phyloP scores from a whole-genome alignment of 2,329 filamentous ascomycete genomes.

The Dothideomycetes sp. region DNA sequence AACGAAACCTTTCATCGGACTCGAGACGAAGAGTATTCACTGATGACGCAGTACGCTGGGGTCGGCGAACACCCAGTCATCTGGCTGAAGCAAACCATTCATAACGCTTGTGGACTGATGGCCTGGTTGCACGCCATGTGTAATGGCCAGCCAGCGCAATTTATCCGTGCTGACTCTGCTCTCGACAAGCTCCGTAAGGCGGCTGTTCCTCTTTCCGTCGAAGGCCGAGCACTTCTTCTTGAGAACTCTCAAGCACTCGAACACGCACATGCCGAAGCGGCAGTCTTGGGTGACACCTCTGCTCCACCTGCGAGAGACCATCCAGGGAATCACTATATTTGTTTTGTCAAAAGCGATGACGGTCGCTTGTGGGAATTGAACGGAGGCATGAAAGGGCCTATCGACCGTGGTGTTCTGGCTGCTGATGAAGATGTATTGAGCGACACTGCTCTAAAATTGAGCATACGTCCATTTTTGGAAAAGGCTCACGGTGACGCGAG shows the following conservation, averaged over 20 bases:
- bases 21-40: not conserved
- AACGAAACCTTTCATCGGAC: slow-evolving; percentile 21
- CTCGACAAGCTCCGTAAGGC: slow-evolving; percentile 34
- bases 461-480: slow-evolving; percentile 9
- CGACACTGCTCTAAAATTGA: slow-evolving; percentile 28
- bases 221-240: slow-evolving; percentile 39
- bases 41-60: slow-evolving; percentile 12
- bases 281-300: not conserved
- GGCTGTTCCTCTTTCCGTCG: slow-evolving; percentile 32
- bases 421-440: slow-evolving; percentile 35
- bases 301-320: slow-evolving; percentile 12
- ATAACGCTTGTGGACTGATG: slow-evolving; percentile 48
- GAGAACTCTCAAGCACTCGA: slow-evolving; percentile 37
- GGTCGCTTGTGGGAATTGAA: slow-evolving; percentile 38
- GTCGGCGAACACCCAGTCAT: slow-evolving; percentile 40
- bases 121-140: slow-evolving; percentile 43
- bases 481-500: not conserved
- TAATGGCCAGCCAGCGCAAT: slow-evolving; percentile 35
- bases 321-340: slow-evolving; percentile 33
- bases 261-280: slow-evolving; percentile 28
- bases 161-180: slow-evolving; percentile 31
- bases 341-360: slow-evolving; percentile 34
- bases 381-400: slow-evolving; percentile 31
- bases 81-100: slow-evolving; percentile 50
- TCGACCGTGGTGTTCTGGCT: slow-evolving; percentile 29